Percentiles rank a stretch among this genome's conserved stretches.
These are phyloP conservation scores for Volvariella volvacea DNA, from an alignment of 1,284 basidiomycete species.

Conservation along the genomic window DNA sequence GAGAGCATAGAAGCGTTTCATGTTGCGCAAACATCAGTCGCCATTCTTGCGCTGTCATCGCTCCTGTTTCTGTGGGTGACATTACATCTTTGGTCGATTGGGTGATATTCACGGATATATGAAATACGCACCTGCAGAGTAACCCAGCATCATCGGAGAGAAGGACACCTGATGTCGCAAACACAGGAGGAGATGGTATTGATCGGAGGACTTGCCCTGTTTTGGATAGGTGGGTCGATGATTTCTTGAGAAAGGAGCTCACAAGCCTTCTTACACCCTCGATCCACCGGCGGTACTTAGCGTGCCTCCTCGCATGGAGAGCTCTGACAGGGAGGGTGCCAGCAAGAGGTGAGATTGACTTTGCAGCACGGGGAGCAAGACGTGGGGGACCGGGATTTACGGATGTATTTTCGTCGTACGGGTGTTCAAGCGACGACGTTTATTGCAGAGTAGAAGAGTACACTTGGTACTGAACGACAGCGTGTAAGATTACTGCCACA, in stretches of 20 bases:
- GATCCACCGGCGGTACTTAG: constrained; percentile 4
- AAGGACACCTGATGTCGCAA: constrained; percentile 52
- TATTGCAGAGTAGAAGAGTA: constrained; percentile 73
- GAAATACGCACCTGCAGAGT: constrained; percentile 32
- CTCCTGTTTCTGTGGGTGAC: constrained; percentile 59
- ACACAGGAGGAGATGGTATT: constrained; percentile 66
- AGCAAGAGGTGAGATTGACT: neutral
- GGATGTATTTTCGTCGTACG: constrained; percentile 24
- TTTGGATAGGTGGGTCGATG: constrained; percentile 59
- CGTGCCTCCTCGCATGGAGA: no score
- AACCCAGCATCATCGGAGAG: constrained; percentile 55
- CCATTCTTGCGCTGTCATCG: constrained; percentile 54
- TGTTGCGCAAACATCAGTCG: constrained; percentile 66
- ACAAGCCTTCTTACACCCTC: constrained; percentile 9
- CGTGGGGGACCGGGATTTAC: no score
- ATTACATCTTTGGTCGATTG: constrained; percentile 1
- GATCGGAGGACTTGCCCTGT: constrained; percentile 60
- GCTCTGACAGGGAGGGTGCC: no score
- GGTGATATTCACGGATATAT: no score
- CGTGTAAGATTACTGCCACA: neutral
- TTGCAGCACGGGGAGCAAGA: neutral
- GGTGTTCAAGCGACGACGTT: constrained; percentile 50
- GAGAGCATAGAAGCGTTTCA: constrained; percentile 50
- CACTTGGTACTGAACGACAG: constrained; percentile 48
- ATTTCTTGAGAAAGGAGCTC: constrained; percentile 1